phyloP scores from a whole-genome alignment of 1,284 basidiomycete species.

The Trametes pubescens region DNA sequence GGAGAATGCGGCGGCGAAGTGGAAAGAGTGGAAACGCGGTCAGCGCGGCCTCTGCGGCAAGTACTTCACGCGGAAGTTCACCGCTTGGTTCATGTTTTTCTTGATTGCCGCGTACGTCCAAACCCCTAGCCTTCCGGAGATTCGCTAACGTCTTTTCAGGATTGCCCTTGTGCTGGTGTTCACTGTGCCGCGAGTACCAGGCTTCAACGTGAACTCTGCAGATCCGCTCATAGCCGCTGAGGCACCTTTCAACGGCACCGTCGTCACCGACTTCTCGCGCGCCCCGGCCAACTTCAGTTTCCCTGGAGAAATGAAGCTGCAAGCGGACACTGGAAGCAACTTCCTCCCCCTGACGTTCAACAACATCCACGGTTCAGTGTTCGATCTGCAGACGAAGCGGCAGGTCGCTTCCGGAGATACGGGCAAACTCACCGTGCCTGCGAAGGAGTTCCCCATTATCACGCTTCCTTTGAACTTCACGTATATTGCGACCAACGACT shows the following conservation, averaged over 20 bases:
- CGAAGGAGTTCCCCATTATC: slow-evolving; percentile 68
- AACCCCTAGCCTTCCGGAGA: neutral
- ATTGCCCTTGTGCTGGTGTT: slow-evolving; percentile 76
- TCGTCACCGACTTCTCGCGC: slow-evolving; percentile 72
- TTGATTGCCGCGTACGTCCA: slow-evolving; percentile 68
- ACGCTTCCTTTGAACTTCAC: slow-evolving; percentile 81
- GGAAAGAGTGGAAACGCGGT: slow-evolving; percentile 42
- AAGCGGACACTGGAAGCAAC: slow-evolving; percentile 76
- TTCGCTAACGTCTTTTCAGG: slow-evolving; percentile 48
- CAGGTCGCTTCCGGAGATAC: slow-evolving; percentile 73
- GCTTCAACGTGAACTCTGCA: slow-evolving; percentile 65
- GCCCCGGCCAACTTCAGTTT: slow-evolving; percentile 88
- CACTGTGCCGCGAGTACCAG: slow-evolving; percentile 81
- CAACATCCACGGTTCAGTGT: slow-evolving; percentile 69
- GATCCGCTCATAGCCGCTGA: slow-evolving; percentile 68
- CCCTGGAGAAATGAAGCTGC: slow-evolving; percentile 73
- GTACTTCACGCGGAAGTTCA: slow-evolving; percentile 75
- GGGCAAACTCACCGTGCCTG: slow-evolving; percentile 63
- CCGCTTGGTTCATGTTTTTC: slow-evolving; percentile 74
- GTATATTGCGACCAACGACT: slow-evolving; percentile 81
- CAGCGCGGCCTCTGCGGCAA: slow-evolving; percentile 65
- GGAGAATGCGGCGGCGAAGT: slow-evolving; percentile 58
- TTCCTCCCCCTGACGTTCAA: slow-evolving; percentile 80
- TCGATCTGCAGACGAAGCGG: slow-evolving; percentile 67
- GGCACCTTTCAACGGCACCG: slow-evolving; percentile 57